Percentiles rank a stretch among this genome's conserved stretches.
Conservation (phyloP, 1,284 basidiomycete species). For the Rhodotorula sp. region DNA sequence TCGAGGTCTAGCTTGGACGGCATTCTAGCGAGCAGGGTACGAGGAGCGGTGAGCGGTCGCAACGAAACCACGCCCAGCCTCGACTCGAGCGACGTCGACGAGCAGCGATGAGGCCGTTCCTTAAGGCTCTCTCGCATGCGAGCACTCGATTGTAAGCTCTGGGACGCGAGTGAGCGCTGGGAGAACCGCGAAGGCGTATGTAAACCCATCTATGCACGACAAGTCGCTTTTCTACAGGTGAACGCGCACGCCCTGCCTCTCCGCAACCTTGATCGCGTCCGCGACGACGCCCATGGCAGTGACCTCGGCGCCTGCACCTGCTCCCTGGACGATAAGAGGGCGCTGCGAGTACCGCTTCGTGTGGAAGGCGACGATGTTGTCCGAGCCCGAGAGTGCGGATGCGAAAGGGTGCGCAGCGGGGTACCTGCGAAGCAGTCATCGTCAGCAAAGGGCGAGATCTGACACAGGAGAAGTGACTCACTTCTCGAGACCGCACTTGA, state of each 20-base stretch:
- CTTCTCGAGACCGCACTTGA: slow-evolving; percentile 87
- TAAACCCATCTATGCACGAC: too few relatives aligned
- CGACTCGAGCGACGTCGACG: too few relatives aligned
- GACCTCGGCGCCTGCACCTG: slow-evolving; percentile 93
- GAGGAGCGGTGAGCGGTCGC: neutral
- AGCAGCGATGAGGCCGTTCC: too few relatives aligned
- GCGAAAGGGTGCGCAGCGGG: slow-evolving; percentile 87
- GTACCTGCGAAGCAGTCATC: slow-evolving; percentile 61
- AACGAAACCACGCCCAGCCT: too few relatives aligned
- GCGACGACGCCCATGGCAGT: slow-evolving; percentile 96
- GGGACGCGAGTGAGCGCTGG: neutral
- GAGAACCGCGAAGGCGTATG: neutral
- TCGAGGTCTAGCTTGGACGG: neutral
- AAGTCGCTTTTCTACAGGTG: slow-evolving; percentile 22
- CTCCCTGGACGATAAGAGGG: slow-evolving; percentile 89
- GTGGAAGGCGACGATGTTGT: slow-evolving; percentile 97
- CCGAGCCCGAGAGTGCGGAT: slow-evolving; percentile 88
- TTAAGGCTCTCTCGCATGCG: too few relatives aligned
- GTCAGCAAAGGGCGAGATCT: neutral
- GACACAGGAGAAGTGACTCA: slow-evolving; percentile 47
- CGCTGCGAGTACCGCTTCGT: slow-evolving; percentile 75
- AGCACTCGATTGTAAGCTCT: too few relatives aligned
- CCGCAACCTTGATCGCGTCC: slow-evolving; percentile 56
- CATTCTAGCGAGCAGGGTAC: neutral
- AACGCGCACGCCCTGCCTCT: slow-evolving; percentile 26